Evolutionary conservation across 2,329 filamentous ascomycete genomes (phyloP), one percentile per base, ranked within the genome.

Genomic region (Claviceps paspali): DNA sequence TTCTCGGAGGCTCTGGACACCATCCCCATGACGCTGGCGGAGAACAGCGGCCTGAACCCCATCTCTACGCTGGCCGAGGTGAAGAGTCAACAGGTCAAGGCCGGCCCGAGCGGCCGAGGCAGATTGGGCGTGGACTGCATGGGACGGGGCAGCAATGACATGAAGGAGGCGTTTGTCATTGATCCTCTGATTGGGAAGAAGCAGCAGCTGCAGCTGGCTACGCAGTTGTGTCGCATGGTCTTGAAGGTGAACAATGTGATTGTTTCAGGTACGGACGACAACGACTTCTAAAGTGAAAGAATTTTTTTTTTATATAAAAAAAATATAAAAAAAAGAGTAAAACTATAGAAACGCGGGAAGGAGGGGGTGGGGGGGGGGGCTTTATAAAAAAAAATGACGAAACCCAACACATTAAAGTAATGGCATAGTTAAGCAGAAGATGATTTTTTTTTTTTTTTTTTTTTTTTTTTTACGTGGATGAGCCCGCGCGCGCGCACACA

Each of bases 221-320:
- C 92, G 36, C 91, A 98, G 67, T 68, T 98, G 48, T 96, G 91
- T 68, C 79, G 91, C 48, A 96, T 98, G 88, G 87, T 95, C 48
- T 71, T 95, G 49, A 95, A 94, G 76, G 77, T 87, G 56, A 94
- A 95, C 69, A 93, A 94, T 59, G 87, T 95, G 46, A 94, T 95
- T 59, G 79, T 95, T 51, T 76, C 85, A 41, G 87, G 87, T 39
- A 76, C 75, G 46, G 87, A 87, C 48, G 83, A 93, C 45, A 76
- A 88, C 47, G 86, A 94, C 50, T 94, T 80, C 62, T 94, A 81
- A 60, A 19, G 11, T 12, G 4, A 11, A 10, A 26, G 23, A 11
- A 11, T n/a, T n/a, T n/a, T n/a, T n/a, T n/a, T n/a, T n/a, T n/a
- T n/a, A n/a, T n/a, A n/a, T n/a, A n/a, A n/a, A n/a, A n/a, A n/a